A percentile compares a stretch with the other conserved stretches of the same genome.
Conservation (phyloP, 768 basidiomycete genomes). For the Amanita fuliginea region DNA sequence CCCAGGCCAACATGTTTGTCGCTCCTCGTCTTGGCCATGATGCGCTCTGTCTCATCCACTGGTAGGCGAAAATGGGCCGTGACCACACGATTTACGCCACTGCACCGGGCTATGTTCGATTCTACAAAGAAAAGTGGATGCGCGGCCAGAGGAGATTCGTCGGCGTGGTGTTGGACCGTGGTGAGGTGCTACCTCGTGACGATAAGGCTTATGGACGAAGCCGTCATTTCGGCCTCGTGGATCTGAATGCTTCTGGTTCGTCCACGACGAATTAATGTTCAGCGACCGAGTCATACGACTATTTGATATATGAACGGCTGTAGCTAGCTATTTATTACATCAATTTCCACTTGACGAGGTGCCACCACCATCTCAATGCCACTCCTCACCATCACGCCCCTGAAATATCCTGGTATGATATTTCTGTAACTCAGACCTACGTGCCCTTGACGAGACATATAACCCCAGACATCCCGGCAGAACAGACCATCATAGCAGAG, state of each 20-base stretch:
- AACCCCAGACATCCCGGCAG: slow-evolving; percentile 49
- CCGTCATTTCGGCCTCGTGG: slow-evolving; percentile 71
- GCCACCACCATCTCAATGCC: background rate
- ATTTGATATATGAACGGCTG: too few species aligned
- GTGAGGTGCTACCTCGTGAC: slow-evolving; percentile 82
- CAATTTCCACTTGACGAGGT: too few species aligned
- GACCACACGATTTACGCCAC: slow-evolving; percentile 93
- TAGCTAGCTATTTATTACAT: too few species aligned
- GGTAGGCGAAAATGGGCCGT: slow-evolving; percentile 81
- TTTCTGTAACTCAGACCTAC: background rate
- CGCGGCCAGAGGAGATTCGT: slow-evolving; percentile 67
- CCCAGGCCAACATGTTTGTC: slow-evolving; percentile 82
- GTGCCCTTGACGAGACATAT: background rate
- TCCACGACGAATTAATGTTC: too few species aligned
- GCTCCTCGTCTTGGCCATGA: background rate
- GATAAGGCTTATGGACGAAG: slow-evolving; percentile 66
- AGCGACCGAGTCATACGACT: too few species aligned
- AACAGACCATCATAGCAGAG: slow-evolving; percentile 43
- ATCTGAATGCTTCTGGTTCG: slow-evolving; percentile 30
- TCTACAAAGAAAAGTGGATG: slow-evolving; percentile 78
- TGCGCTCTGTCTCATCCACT: background rate
- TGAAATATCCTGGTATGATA: slow-evolving; percentile 17
- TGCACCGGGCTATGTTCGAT: slow-evolving; percentile 87
- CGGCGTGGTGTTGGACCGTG: slow-evolving; percentile 73
- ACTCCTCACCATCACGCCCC: slow-evolving; percentile 15